Evolutionary conservation across 257 asterid genomes (phyloP).

Genomic region (Perilla frutescens): DNA sequence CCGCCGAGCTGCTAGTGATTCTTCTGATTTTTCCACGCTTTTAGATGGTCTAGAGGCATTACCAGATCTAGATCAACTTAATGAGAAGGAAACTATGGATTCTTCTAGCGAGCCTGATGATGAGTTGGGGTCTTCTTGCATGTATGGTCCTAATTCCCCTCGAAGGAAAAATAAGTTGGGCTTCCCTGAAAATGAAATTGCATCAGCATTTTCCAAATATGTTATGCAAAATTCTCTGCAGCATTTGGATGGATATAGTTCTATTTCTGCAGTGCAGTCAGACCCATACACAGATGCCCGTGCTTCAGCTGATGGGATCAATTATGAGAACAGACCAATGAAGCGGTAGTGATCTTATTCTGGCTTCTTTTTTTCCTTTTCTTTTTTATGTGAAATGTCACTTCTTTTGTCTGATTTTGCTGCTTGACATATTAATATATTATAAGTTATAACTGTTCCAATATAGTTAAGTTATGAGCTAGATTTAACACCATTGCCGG

Average conservation of each 20-base stretch:
- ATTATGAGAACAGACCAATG: constrained; percentile 44
- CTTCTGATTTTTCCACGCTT: constrained; percentile 39
- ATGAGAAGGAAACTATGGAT: constrained; percentile 42
- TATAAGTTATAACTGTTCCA: not conserved
- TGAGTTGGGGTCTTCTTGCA: constrained; percentile 56
- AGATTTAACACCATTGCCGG: not conserved
- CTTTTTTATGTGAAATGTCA: constrained; percentile 19
- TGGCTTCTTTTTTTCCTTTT: not conserved
- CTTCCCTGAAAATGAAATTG: constrained; percentile 60
- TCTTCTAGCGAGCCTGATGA: constrained; percentile 53
- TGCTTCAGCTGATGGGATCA: constrained; percentile 48
- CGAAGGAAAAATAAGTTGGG: constrained; percentile 58
- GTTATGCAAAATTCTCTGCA: constrained; percentile 56
- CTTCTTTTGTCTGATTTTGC: constrained; percentile 22
- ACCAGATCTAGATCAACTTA: constrained; percentile 43
- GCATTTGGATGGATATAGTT: constrained; percentile 45
- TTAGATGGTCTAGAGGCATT: constrained; percentile 45
- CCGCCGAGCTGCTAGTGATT: constrained; percentile 67
- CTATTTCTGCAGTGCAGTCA: constrained; percentile 45
- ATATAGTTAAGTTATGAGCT: not conserved
- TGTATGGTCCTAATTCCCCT: constrained; percentile 87
- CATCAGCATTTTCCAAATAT: constrained; percentile 67
- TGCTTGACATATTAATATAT: constrained; percentile 11
- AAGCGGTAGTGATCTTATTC: constrained; percentile 56
- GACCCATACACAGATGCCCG: constrained; percentile 38